Conservation (phyloP, 805 yeast genomes). For the Pichia deserticola region DNA sequence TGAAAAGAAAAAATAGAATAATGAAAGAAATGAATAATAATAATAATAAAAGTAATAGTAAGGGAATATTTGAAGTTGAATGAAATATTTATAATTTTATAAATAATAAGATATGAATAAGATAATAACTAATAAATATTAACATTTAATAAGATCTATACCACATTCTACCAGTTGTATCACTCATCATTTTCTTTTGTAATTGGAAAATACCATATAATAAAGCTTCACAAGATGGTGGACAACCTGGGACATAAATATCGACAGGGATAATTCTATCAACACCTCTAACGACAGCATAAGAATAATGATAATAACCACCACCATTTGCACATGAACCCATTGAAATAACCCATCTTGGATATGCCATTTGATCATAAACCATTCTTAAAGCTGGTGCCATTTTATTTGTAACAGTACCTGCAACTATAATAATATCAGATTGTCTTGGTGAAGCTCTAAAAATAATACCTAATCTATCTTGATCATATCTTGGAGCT, state of each 20-base stretch:
- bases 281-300: constrained; percentile 84
- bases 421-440: constrained; percentile 88
- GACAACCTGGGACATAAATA: constrained; percentile 89
- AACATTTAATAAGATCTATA: constrained; percentile 43
- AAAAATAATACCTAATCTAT: constrained; percentile 85
- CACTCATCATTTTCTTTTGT: constrained; percentile 83
- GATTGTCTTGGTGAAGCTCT: constrained; percentile 92
- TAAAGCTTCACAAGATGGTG: constrained; percentile 86
- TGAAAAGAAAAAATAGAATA: not conserved
- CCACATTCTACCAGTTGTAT: constrained; percentile 79
- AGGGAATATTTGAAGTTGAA: too few species aligned
- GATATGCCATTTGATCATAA: constrained; percentile 91
- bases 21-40: not conserved
- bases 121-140: constrained; percentile 2
- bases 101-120: not conserved
- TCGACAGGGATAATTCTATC: constrained; percentile 86
- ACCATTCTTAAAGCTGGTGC: constrained; percentile 91
- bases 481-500: constrained; percentile 87
- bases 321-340: constrained; percentile 94
- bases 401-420: constrained; percentile 87
- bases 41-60: not conserved
- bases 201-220: constrained; percentile 86
- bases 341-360: constrained; percentile 92
- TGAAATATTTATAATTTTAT: too few species aligned
- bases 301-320: constrained; percentile 85